phyloP scores from a whole-genome alignment of 306 rosid genomes.

The Luffa aegyptiaca region DNA sequence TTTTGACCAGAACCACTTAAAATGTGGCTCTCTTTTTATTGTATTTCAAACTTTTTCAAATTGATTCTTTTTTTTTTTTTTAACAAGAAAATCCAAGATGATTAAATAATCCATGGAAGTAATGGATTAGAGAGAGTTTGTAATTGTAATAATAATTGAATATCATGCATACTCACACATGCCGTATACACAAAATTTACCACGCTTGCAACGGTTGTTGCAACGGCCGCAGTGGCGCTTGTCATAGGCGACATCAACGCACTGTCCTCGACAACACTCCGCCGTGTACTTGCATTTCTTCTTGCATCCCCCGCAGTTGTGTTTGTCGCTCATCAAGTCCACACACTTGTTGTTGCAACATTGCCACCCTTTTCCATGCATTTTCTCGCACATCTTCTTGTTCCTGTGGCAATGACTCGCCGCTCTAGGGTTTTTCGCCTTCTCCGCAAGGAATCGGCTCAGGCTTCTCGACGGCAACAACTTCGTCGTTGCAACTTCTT shows the following conservation, averaged over 20 bases:
- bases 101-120: neutral
- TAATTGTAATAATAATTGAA: neutral
- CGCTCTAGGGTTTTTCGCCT: constrained; percentile 26
- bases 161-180: constrained; percentile 59
- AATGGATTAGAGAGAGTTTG: neutral
- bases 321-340: constrained; percentile 30
- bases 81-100: neutral
- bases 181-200: constrained; percentile 48
- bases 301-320: constrained; percentile 70
- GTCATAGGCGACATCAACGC: constrained; percentile 46
- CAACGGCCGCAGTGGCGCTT: constrained; percentile 80
- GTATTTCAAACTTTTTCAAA: neutral
- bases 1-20: neutral
- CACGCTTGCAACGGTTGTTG: constrained; percentile 27
- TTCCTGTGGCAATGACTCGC: constrained; percentile 51
- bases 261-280: constrained; percentile 58
- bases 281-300: constrained; percentile 53
- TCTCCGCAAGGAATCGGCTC: constrained; percentile 41
- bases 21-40: constrained; percentile 5
- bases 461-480: constrained; percentile 42
- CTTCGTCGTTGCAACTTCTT: neutral
- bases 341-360: constrained; percentile 83
- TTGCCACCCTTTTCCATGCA: constrained; percentile 22
- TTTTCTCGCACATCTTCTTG: constrained; percentile 28
- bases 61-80: neutral